phyloP scores from a whole-genome alignment of 176 grass and related monocot genomes.

The Rhipidocladum racemiflorum region DNA sequence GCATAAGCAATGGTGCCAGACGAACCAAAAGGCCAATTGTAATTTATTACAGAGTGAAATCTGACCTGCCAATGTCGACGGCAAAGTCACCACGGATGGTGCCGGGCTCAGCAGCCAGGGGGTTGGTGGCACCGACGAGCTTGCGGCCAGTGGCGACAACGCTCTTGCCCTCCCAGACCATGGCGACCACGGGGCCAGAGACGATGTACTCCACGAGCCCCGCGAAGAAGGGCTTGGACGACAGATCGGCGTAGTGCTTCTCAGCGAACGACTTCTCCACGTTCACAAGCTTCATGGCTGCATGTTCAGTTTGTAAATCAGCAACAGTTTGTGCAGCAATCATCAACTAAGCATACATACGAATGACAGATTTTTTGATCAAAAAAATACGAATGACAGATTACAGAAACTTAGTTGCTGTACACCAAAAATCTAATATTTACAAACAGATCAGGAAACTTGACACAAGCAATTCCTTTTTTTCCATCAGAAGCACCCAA shows the following conservation, averaged over 20 bases:
- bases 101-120: conserved; percentile 64
- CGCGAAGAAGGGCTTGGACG: conserved; percentile 82
- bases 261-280: conserved; percentile 90
- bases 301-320: conserved; percentile 14
- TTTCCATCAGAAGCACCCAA: neutral
- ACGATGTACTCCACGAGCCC: conserved; percentile 92
- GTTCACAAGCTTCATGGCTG: conserved; percentile 79
- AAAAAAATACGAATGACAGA: neutral
- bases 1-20: neutral
- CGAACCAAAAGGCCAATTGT: neutral
- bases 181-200: conserved; percentile 94
- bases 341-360: neutral
- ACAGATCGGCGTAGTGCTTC: conserved; percentile 95
- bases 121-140: conserved; percentile 88
- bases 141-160: conserved; percentile 84
- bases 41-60: neutral
- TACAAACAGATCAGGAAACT: neutral
- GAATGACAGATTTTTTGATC: neutral
- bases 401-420: neutral
- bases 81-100: conserved; percentile 91
- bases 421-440: neutral
- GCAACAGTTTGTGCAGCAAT: neutral
- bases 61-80: conserved; percentile 85
- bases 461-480: neutral
- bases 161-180: conserved; percentile 96